Conservation (phyloP, 2,329 filamentous ascomycete genomes). For the Alternaria brassicicola region DNA sequence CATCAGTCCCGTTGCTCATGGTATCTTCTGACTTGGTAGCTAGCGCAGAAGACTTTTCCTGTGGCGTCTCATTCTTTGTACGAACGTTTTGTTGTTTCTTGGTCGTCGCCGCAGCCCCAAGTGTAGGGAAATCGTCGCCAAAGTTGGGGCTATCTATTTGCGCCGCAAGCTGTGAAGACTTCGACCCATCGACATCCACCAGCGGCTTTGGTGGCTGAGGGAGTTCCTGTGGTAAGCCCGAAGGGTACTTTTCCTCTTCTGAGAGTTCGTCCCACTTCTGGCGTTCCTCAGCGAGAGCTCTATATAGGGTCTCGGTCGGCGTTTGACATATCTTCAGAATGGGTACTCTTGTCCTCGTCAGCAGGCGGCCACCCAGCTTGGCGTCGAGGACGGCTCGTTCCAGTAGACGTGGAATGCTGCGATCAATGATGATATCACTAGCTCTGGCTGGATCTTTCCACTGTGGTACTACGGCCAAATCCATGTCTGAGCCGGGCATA, state of each 20-base stretch:
- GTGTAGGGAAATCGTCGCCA: conserved; percentile 9
- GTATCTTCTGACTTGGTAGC: conserved; percentile 4
- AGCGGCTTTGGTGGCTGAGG: conserved; percentile 15
- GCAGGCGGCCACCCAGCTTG: conserved; percentile 75
- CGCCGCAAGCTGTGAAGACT: conserved; percentile 8
- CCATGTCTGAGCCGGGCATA: conserved; percentile 88
- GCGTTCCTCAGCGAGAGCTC: conserved; percentile 68
- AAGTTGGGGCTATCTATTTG: conserved; percentile 13
- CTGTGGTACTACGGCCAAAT: conserved; percentile 76
- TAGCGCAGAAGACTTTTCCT: conserved; percentile 25
- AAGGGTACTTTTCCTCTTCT: conserved; percentile 52
- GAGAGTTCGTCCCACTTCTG: conserved; percentile 71
- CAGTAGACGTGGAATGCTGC: conserved; percentile 72
- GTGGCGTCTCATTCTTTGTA: conserved; percentile 3
- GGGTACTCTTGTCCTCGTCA: conserved; percentile 80
- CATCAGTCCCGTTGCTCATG: conserved; percentile 10
- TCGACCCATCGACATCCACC: conserved; percentile 16
- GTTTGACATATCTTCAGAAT: conserved; percentile 86
- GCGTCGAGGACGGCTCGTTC: conserved; percentile 75
- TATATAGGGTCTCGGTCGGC: conserved; percentile 66
- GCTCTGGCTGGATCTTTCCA: conserved; percentile 39
- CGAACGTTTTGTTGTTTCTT: conserved; percentile 6
- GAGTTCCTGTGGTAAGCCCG: conserved; percentile 19
- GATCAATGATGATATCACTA: conserved; percentile 52
- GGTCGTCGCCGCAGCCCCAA: conserved; percentile 2